phyloP scores from a whole-genome alignment of 169 alveolate species.

The Cryptosporidium sp. region DNA sequence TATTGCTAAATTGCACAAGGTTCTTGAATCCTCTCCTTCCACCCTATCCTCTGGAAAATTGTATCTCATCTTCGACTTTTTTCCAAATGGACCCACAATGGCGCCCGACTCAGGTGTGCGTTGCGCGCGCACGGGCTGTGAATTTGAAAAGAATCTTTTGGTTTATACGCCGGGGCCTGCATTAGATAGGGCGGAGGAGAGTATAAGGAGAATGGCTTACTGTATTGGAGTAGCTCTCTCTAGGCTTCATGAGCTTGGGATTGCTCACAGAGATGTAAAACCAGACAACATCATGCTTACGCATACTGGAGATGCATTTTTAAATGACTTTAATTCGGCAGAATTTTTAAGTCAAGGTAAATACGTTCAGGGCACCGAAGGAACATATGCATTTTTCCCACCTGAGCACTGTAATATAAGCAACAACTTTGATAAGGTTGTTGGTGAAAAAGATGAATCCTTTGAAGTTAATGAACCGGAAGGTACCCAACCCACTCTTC shows the following conservation, averaged over 20 bases:
- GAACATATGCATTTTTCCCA: conserved; percentile 85
- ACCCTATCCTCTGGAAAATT: conserved; percentile 19
- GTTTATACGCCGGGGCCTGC: conserved; percentile 8
- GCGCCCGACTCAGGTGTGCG: conserved; percentile 1
- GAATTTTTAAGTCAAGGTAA: conserved; percentile 69
- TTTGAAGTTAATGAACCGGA: conserved; percentile 39
- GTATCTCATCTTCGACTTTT: conserved; percentile 50
- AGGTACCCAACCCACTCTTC: conserved; percentile 30
- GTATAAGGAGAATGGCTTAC: conserved; percentile 6
- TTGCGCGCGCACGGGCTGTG: neutral
- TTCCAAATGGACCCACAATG: conserved; percentile 54
- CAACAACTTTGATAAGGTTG: conserved; percentile 74
- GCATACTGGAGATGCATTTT: conserved; percentile 64
- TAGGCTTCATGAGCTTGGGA: conserved; percentile 77
- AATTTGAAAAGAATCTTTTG: neutral
- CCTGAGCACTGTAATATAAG: conserved; percentile 83
- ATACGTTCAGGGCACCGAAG: conserved; percentile 78
- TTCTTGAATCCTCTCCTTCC: conserved; percentile 35
- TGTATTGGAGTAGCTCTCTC: conserved; percentile 74
- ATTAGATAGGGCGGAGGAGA: conserved; percentile 6
- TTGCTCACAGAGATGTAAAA: conserved; percentile 81
- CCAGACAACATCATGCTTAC: conserved; percentile 80
- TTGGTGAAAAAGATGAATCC: conserved; percentile 76
- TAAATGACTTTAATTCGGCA: conserved; percentile 81
- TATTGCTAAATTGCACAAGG: conserved; percentile 42